These are phyloP conservation scores for Amanita jacksonii DNA, from an alignment of 768 basidiomycete species.

Conservation along the genomic window DNA sequence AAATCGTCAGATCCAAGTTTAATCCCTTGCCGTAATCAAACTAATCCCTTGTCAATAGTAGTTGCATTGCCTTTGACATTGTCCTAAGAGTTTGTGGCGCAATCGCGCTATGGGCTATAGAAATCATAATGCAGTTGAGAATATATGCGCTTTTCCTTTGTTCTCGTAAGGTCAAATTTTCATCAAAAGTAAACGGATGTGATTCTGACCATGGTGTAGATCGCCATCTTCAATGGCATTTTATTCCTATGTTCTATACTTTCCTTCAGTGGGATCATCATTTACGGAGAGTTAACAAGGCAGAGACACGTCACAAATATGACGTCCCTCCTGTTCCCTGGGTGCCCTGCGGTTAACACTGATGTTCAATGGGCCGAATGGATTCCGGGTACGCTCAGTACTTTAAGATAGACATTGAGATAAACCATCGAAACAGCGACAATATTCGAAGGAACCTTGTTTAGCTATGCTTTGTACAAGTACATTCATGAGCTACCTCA, in stretches of 20 bases:
- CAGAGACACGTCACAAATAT: slow-evolving; percentile 25
- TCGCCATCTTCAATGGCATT: slow-evolving; percentile 27
- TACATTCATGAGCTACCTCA: slow-evolving; percentile 14
- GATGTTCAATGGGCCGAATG: slow-evolving; percentile 36
- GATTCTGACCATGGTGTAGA: slow-evolving; percentile 13
- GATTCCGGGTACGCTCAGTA: slow-evolving; percentile 18
- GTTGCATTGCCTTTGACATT: slow-evolving; percentile 37
- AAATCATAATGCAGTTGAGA: slow-evolving; percentile 39
- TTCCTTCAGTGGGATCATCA: slow-evolving; percentile 30
- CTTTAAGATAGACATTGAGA: background rate
- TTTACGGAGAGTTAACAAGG: slow-evolving; percentile 26
- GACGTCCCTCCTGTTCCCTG: slow-evolving; percentile 28
- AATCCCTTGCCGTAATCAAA: background rate
- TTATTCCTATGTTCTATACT: slow-evolving; percentile 32
- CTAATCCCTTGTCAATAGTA: slow-evolving; percentile 10
- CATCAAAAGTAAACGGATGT: background rate
- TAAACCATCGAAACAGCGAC: slow-evolving; percentile 22
- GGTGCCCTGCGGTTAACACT: slow-evolving; percentile 31
- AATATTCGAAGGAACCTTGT: slow-evolving; percentile 31
- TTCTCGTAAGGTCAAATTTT: slow-evolving; percentile 26
- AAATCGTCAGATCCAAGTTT: slow-evolving; percentile 18
- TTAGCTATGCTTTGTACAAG: slow-evolving; percentile 30
- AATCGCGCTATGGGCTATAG: slow-evolving; percentile 36
- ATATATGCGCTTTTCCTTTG: slow-evolving; percentile 35
- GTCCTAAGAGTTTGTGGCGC: slow-evolving; percentile 33